Evolutionary conservation across 2,329 filamentous ascomycete genomes (phyloP), one percentile per base, ranked within the genome.

Genomic region (Plenodomus biglobosus): DNA sequence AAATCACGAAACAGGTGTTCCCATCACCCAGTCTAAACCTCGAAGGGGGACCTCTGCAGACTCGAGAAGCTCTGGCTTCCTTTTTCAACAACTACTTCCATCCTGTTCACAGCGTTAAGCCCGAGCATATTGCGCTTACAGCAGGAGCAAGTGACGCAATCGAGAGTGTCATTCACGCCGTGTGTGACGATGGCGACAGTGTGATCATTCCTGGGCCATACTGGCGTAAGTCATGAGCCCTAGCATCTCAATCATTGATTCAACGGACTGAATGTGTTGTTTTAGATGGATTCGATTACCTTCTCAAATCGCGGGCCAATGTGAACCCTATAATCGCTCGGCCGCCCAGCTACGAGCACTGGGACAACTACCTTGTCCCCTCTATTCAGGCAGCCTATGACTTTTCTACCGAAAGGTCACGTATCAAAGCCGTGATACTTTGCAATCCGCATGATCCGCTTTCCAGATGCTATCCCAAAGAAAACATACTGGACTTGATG

Each of bases 111-210:
- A 36, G 47, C 2, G 62, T 69, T 8, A 55, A 43, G 24, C 38
- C 59, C 0, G 59, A 66, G 21, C 64, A 69, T 27, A 54, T 69
- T 20, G 64, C 64, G 1, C 40, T 66, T 27, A 66, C 64, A 13
- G 61, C 64, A 0, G 65, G 66, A 10, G 60, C 59, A 1, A 57
- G 52, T 15, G 64, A 66, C 42, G 63, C 62, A 1, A 52, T 69
- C 16, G 64, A 67, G 21, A 61, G 46, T 16, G 30, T 66, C 8
- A 53, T 69, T 18, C 55, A 68, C 22, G 50, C 61, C 6, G 51
- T 69, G 2, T 69, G 66, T 42, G 64, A 68, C 21, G 62, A 66
- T 38, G 66, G 64, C 8, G 66, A 69, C 36, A 62, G 60, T 30
- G 54, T 69, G 15, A 54, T 69, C n/a, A 52, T 66, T 5, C 65